Evolutionary conservation across 2,329 filamentous ascomycete genomes (phyloP).

Genomic region (Sphaceloma murrayae): DNA sequence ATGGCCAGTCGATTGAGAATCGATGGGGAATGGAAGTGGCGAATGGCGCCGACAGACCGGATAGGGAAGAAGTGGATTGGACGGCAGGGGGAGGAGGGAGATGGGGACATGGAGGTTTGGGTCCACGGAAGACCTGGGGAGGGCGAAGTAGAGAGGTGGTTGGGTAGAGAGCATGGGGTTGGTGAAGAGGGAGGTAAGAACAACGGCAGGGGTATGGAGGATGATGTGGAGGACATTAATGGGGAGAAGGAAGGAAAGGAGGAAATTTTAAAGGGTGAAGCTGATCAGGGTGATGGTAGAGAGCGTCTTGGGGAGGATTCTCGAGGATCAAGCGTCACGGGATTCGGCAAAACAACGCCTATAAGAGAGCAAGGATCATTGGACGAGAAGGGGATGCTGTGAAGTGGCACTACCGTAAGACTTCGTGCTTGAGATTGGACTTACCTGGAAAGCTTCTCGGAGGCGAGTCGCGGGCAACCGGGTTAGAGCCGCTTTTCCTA

Average conservation of each 20-base stretch:
- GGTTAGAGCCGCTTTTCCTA: too few species aligned
- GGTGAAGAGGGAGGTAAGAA: neutral
- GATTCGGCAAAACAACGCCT: neutral
- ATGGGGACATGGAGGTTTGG: slow-evolving; percentile 42
- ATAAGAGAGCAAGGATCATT: neutral
- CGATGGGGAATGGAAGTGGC: slow-evolving; percentile 46
- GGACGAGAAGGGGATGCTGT: neutral
- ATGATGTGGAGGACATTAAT: neutral
- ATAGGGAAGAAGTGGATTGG: slow-evolving; percentile 29
- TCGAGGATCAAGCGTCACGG: neutral
- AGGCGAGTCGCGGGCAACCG: too few species aligned
- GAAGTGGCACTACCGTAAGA: too few species aligned
- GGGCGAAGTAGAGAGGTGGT: slow-evolving; percentile 25
- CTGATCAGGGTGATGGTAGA: neutral
- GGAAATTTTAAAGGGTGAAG: too few species aligned
- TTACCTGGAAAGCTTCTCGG: too few species aligned
- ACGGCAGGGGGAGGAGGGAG: slow-evolving; percentile 32
- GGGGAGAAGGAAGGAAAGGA: neutral
- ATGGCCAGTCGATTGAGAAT: slow-evolving; percentile 50
- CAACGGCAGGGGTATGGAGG: neutral
- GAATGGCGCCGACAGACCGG: slow-evolving; percentile 40
- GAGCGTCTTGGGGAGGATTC: neutral
- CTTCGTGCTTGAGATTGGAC: too few species aligned
- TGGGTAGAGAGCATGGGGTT: neutral
- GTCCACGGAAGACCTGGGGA: slow-evolving; percentile 40